A percentile compares a stretch with the other conserved stretches of the same genome.
These are phyloP conservation scores for Toxoplasma gondii DNA, from an alignment of 169 alveolate species.

Conservation along the genomic window DNA sequence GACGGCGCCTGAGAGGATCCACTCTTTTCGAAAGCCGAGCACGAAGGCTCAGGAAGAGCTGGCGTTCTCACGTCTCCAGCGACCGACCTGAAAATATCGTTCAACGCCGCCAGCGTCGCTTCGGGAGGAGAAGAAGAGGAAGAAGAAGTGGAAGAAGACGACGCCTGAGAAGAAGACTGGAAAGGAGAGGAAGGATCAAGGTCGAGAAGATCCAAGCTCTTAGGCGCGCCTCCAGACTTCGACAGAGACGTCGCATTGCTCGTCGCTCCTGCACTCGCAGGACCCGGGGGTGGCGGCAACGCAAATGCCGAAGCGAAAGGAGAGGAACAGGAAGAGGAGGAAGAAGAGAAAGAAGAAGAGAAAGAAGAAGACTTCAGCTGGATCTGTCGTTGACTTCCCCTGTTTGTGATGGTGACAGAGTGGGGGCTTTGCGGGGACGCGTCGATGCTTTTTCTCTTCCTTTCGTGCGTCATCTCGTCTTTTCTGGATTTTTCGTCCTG, in stretches of 20 bases:
- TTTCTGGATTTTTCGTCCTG: not conserved
- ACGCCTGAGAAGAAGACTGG: not conserved
- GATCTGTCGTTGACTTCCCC: not conserved
- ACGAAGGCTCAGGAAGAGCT: not conserved
- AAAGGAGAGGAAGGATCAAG: not conserved
- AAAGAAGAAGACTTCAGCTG: not conserved
- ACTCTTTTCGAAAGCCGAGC: not conserved
- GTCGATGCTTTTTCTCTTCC: not conserved
- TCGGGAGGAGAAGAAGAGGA: not conserved
- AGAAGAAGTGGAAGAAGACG: not conserved
- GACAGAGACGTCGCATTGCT: not conserved
- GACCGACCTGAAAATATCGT: not conserved
- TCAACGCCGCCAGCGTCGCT: not conserved
- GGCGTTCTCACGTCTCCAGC: not conserved
- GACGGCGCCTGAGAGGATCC: not conserved
- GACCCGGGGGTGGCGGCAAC: not conserved
- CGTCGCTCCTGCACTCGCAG: not conserved
- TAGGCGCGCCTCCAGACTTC: not conserved
- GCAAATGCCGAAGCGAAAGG: not conserved
- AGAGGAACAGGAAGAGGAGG: constrained; percentile 6
- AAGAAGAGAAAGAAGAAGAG: not conserved
- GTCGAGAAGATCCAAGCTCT: not conserved
- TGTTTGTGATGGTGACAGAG: not conserved
- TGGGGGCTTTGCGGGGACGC: not conserved
- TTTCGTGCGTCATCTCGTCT: not conserved